phyloP scores from a whole-genome alignment of 2,329 filamentous ascomycete genomes.

The Paramyrothecium sp. region DNA sequence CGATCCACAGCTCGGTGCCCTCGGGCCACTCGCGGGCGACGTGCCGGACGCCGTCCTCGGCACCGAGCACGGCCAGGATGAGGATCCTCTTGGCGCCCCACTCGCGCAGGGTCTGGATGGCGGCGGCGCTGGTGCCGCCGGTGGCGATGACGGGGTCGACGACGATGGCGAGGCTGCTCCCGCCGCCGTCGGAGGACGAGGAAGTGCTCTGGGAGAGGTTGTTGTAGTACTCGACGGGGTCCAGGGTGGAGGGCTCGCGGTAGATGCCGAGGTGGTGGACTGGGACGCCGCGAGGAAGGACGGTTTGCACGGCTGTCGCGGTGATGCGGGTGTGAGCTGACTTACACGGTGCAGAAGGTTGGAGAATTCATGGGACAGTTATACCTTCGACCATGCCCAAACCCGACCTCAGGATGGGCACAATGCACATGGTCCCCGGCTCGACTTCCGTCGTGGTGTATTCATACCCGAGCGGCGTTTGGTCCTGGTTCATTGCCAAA shows the following conservation, averaged over 20 bases:
- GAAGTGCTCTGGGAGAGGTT: slow-evolving; percentile 77
- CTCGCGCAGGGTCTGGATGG: slow-evolving; percentile 83
- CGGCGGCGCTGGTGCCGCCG: slow-evolving; percentile 83
- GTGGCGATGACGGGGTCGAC: slow-evolving; percentile 94
- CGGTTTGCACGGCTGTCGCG: slow-evolving; percentile 73
- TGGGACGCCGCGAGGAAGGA: slow-evolving; percentile 77
- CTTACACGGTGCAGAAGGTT: not conserved
- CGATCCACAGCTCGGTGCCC: slow-evolving; percentile 77
- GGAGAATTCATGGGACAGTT: not conserved
- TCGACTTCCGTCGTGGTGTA: slow-evolving; percentile 66
- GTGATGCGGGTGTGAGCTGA: slow-evolving; percentile 5
- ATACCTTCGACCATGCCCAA: slow-evolving; percentile 85
- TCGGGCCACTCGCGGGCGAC: slow-evolving; percentile 79
- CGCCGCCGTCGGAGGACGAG: slow-evolving; percentile 32
- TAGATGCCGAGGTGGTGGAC: slow-evolving; percentile 95
- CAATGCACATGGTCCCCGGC: slow-evolving; percentile 70
- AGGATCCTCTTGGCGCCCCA: slow-evolving; percentile 87
- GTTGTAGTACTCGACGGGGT: slow-evolving; percentile 97
- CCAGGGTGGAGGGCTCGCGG: slow-evolving; percentile 81
- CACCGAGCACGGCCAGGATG: slow-evolving; percentile 73
- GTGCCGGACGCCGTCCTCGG: slow-evolving; percentile 64
- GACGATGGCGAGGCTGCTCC: slow-evolving; percentile 69
- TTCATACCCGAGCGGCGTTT: slow-evolving; percentile 74
- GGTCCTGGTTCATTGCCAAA: slow-evolving; percentile 50
- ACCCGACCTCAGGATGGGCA: slow-evolving; percentile 91